Base-by-base conservation (phyloP, 2,329 filamentous ascomycete genomes). In the Fusarium palustre region DNA sequence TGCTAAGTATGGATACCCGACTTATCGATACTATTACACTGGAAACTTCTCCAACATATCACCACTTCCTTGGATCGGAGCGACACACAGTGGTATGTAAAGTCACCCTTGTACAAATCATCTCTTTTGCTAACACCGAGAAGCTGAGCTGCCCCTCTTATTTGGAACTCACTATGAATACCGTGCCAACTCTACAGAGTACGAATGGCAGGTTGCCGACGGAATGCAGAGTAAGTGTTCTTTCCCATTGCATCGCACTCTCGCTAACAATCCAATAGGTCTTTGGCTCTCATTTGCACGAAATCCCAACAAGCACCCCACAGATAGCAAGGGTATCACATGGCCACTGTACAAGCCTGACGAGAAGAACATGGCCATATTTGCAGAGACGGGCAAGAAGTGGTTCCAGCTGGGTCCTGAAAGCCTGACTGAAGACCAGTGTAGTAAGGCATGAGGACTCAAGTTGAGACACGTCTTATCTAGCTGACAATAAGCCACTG, bases 111-210 rank as follows among this genome's bases (percentile, higher is more conserved):
- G 0, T 4, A 1, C 0, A 5, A 7, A 4, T 0, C 0, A 3
- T 1, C 5, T n/a, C 2, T 10, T 1, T 0, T 47, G 20, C 57
- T 63, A 3, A 63, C 9, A 15, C 2, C 0, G 3, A 2, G 0
- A 5, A 63, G 59, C 59, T 2, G 59, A 63, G 7, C 24, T 63
- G 28, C 59, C 59, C 3, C 31, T 63, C 2, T 24, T 63, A 0
- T 63, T 63, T 12, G 59, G 59, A 55, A 63, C 59, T 2, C 59
- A 63, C 12, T 63, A 63, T 3, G 58, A 63, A 6, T 63, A 63
- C 4, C 59, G 58, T 3, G 59, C 48, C 0, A 63, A 63, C 10
- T 63, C 59, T 3, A 63, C 58, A 0, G 49, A 63, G 25, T 63
- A 63, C 3, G 59, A 63, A 18, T 63, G 59, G 59, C 42, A 63